Percentiles rank a stretch among this genome's conserved stretches.
Conservation (phyloP, 768 basidiomycete genomes). For the Sarcodon aspratus region DNA sequence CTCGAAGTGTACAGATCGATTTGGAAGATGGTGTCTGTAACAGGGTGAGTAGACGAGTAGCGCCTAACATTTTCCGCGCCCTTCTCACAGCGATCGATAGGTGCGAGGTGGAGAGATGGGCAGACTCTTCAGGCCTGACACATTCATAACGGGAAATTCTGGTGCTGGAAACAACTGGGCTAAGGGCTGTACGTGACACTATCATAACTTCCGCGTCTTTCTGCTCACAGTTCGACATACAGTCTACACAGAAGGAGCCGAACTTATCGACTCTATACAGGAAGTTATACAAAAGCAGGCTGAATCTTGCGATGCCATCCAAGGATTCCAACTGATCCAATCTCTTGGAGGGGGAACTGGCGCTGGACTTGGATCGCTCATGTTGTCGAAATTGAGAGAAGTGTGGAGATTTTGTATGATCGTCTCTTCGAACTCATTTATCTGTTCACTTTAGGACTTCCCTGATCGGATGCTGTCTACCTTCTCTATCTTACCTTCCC, state of each 20-base stretch:
- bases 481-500: slow-evolving; percentile 42
- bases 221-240: slow-evolving; percentile 10
- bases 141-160: slow-evolving; percentile 52
- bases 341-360: slow-evolving; percentile 91
- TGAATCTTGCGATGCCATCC: slow-evolving; percentile 75
- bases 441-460: slow-evolving; percentile 42
- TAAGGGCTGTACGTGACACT: slow-evolving; percentile 70
- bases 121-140: slow-evolving; percentile 77
- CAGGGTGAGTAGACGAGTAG: slow-evolving; percentile 33
- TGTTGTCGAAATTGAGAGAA: slow-evolving; percentile 76
- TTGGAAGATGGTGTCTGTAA: slow-evolving; percentile 83
- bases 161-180: slow-evolving; percentile 93
- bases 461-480: slow-evolving; percentile 39
- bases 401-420: slow-evolving; percentile 21
- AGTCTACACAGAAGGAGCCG: slow-evolving; percentile 93
- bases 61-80: slow-evolving; percentile 1
- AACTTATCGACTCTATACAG: slow-evolving; percentile 78
- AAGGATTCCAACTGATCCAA: slow-evolving; percentile 86
- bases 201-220: slow-evolving; percentile 5
- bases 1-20: slow-evolving; percentile 84
- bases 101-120: slow-evolving; percentile 63
- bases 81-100: slow-evolving; percentile 18
- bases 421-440: slow-evolving; percentile 7
- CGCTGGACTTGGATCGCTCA: slow-evolving; percentile 71
- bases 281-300: slow-evolving; percentile 74